Conservation (phyloP, 352 stramenopile genomes). For the Thraustotheca clavata region DNA sequence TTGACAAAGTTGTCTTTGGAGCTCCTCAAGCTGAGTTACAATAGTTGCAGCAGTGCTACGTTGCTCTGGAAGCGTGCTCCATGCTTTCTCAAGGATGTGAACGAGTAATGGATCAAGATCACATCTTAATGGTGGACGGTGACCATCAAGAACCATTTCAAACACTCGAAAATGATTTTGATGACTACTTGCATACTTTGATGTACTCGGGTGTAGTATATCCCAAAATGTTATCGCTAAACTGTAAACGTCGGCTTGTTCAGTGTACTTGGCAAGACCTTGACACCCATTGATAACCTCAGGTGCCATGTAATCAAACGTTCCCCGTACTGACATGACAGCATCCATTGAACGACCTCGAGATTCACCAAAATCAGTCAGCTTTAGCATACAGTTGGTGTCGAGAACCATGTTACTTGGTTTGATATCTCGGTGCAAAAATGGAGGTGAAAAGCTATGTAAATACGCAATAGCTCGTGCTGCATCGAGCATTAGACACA, state of each 20-base stretch:
- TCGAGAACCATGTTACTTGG: constrained; percentile 59
- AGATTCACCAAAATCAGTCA: constrained; percentile 55
- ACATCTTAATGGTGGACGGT: constrained; percentile 24
- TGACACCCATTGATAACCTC: constrained; percentile 37
- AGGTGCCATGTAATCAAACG: constrained; percentile 45
- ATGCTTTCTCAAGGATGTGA: constrained; percentile 26
- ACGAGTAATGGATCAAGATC: constrained; percentile 23
- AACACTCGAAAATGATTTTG: constrained; percentile 27
- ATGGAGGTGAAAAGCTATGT: constrained; percentile 60
- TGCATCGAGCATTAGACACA: constrained; percentile 61
- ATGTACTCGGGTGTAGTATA: constrained; percentile 28
- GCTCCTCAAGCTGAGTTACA: constrained; percentile 26
- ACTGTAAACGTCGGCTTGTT: constrained; percentile 41
- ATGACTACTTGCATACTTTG: constrained; percentile 25
- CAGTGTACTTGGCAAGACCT: constrained; percentile 28
- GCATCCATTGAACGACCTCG: constrained; percentile 25
- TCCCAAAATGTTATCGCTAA: constrained; percentile 50
- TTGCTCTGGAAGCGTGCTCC: constrained; percentile 23
- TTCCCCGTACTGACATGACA: constrained; percentile 26
- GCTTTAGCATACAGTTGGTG: constrained; percentile 34
- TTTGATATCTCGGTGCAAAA: constrained; percentile 66
- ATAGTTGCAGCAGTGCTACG: constrained; percentile 26
- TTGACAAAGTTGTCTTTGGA: constrained; percentile 25
- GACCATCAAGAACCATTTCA: constrained; percentile 28
- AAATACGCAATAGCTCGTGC: constrained; percentile 55